Percentiles rank a stretch among this genome's conserved stretches.
These are phyloP conservation scores for Hypoxylon sp. DNA, from an alignment of 2,329 filamentous ascomycete species.

Conservation along the genomic window DNA sequence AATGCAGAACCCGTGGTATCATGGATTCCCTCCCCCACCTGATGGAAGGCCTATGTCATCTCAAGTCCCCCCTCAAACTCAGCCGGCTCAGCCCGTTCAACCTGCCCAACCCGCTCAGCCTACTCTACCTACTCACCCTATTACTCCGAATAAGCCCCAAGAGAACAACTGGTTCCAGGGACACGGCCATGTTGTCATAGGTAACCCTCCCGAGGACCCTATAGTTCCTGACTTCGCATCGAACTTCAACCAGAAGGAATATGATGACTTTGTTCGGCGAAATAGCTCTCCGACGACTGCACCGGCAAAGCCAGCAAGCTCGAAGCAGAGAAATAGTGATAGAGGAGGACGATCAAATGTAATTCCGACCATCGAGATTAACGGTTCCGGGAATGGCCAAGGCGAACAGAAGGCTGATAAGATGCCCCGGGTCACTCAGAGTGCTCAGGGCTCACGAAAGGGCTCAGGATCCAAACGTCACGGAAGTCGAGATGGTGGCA, in stretches of 20 bases:
- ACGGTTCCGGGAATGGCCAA: background rate
- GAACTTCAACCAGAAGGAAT: conserved; percentile 15
- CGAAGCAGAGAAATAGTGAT: conserved; percentile 30
- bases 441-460: conserved; percentile 37
- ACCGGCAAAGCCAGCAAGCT: background rate
- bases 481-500: conserved; percentile 2
- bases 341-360: conserved; percentile 48
- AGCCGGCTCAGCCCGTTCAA: background rate
- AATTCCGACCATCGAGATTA: conserved; percentile 40
- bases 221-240: conserved; percentile 15
- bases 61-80: conserved; percentile 11
- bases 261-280: conserved; percentile 18
- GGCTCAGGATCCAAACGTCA: conserved; percentile 20
- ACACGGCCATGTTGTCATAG: conserved; percentile 34
- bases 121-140: conserved; percentile 14
- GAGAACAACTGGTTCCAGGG: conserved; percentile 46
- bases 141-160: background rate
- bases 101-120: conserved; percentile 3
- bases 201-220: conserved; percentile 6
- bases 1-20: conserved; percentile 60
- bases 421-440: conserved; percentile 40
- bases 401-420: background rate
- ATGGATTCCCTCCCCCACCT: conserved; percentile 55
- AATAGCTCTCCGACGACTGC: conserved; percentile 21
- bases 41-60: conserved; percentile 37